A percentile compares a stretch with the other conserved stretches of the same genome.
Evolutionary conservation across 139 green algal species (phyloP).

Genomic region (Haematococcus lacustris): DNA sequence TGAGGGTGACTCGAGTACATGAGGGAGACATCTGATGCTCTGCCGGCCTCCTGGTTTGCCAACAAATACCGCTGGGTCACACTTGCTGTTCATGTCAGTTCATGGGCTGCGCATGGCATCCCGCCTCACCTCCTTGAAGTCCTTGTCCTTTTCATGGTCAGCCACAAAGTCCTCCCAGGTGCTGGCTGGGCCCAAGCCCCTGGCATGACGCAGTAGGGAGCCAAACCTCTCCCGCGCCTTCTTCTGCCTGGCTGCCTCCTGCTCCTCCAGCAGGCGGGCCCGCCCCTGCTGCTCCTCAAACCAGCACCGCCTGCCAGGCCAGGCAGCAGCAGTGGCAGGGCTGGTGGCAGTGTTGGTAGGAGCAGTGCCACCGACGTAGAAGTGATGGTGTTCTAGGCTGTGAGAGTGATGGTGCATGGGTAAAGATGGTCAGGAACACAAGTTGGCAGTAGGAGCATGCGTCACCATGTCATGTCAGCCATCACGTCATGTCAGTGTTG

Average conservation of each 20-base stretch:
- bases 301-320: constrained; percentile 36
- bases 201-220: constrained; percentile 35
- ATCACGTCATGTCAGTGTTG: too few species aligned
- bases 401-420: too few species aligned
- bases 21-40: too few species aligned
- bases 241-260: constrained; percentile 16
- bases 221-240: constrained; percentile 35
- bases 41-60: background rate
- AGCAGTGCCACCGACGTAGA: too few species aligned
- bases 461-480: too few species aligned
- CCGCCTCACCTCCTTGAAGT: constrained; percentile 7
- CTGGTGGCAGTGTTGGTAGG: too few species aligned
- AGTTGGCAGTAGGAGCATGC: too few species aligned
- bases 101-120: too few species aligned
- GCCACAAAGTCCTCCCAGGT: constrained; percentile 38
- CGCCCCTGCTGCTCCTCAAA: constrained; percentile 51
- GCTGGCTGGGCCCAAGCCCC: constrained; percentile 27
- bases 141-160: background rate
- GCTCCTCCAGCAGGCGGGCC: constrained; percentile 30
- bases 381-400: too few species aligned
- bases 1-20: background rate
- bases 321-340: too few species aligned
- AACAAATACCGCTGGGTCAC: background rate
- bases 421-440: too few species aligned
- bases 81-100: background rate